Conservation (phyloP, 805 yeast genomes). For the Yamadazyma paraphyllophila region DNA sequence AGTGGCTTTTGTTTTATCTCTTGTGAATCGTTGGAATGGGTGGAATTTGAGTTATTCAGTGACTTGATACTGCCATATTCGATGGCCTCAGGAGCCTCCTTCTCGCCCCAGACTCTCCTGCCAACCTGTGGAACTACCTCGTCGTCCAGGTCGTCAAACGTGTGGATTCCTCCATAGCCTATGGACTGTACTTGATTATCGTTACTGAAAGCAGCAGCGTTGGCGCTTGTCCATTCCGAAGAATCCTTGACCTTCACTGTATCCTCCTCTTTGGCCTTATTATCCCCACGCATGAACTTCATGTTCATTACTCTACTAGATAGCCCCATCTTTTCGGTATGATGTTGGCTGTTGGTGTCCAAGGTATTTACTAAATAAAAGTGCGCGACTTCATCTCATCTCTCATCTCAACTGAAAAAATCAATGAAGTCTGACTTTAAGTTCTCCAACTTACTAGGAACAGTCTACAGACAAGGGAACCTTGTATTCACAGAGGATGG, state of each 20-base stretch:
- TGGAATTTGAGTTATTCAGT: no score
- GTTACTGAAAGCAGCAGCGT: slow-evolving; percentile 27
- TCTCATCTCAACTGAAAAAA: slow-evolving; percentile 13
- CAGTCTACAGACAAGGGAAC: slow-evolving; percentile 94
- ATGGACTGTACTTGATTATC: slow-evolving; percentile 27
- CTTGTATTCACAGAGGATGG: slow-evolving; percentile 85
- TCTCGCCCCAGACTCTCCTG: slow-evolving; percentile 11
- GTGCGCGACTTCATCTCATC: slow-evolving; percentile 1
- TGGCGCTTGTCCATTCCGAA: slow-evolving; percentile 50
- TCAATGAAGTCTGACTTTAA: slow-evolving; percentile 85
- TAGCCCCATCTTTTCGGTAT: slow-evolving; percentile 24
- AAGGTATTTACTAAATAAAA: neutral
- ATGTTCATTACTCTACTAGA: slow-evolving; percentile 78
- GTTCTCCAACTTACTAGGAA: slow-evolving; percentile 87
- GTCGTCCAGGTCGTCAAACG: slow-evolving; percentile 20
- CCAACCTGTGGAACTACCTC: slow-evolving; percentile 13
- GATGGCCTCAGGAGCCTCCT: neutral
- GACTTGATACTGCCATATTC: neutral
- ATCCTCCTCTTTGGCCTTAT: slow-evolving; percentile 23
- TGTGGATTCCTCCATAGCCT: slow-evolving; percentile 42
- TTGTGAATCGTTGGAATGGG: no score
- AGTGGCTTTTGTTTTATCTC: no score
- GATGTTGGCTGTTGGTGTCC: neutral
- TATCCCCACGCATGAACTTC: slow-evolving; percentile 59
- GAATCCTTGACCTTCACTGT: slow-evolving; percentile 43